phyloP scores from a whole-genome alignment of 73 alveolate species.

The Chromera velia region DNA sequence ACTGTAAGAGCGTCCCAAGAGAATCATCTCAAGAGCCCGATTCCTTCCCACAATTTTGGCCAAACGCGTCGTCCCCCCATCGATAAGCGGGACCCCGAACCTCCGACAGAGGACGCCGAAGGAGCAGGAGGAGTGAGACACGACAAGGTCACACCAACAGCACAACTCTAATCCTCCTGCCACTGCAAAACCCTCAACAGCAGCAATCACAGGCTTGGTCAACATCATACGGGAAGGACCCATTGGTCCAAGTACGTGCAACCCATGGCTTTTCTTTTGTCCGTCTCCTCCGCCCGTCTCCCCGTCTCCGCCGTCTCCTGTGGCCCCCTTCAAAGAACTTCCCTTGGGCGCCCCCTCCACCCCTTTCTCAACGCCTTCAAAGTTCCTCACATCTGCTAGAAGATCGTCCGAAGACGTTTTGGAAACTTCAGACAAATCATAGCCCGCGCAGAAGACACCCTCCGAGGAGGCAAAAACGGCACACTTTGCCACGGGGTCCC shows the following conservation, averaged over 20 bases:
- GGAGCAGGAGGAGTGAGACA: background rate
- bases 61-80: conserved; percentile 6
- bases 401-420: no score
- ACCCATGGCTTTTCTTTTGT: background rate
- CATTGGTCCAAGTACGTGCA: conserved; percentile 9
- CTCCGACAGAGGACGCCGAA: conserved; percentile 15
- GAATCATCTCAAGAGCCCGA: conserved; percentile 10
- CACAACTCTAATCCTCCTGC: conserved; percentile 24
- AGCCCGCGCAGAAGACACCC: conserved; percentile 16
- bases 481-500: conserved; percentile 2
- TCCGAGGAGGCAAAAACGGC: conserved; percentile 12
- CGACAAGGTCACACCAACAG: conserved; percentile 15
- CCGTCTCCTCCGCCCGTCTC: background rate
- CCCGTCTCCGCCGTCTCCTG: no score
- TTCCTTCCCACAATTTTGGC: conserved; percentile 4
- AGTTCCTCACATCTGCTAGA: no score
- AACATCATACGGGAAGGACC: conserved; percentile 1
- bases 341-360: no score
- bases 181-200: conserved; percentile 20
- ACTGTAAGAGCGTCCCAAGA: background rate
- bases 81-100: conserved; percentile 13
- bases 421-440: conserved; percentile 16
- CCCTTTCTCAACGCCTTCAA: no score
- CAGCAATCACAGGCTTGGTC: conserved; percentile 5
- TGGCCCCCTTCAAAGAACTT: no score